Conservation (phyloP, 148 eudicot genomes). For the Rhododendron mucronatum region DNA sequence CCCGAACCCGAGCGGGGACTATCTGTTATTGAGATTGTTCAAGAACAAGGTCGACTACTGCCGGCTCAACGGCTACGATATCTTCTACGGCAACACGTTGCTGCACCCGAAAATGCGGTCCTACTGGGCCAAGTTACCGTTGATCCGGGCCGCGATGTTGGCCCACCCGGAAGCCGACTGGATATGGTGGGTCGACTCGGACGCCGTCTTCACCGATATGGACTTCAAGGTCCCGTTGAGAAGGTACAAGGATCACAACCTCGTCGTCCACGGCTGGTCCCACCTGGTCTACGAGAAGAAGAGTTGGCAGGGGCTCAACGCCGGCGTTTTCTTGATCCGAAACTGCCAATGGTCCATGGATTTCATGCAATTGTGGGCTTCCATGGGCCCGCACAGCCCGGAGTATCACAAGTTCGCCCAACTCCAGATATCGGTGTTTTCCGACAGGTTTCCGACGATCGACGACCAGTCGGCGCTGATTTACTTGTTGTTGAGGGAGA, state of each 20-base stretch:
- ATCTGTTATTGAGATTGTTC: conserved; percentile 23
- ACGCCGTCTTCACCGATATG: conserved; percentile 55
- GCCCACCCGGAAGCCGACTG: conserved; percentile 53
- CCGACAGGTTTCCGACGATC: conserved; percentile 52
- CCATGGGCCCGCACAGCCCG: conserved; percentile 65
- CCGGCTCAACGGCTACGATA: conserved; percentile 26
- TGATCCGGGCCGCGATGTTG: conserved; percentile 37
- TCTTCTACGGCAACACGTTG: conserved; percentile 27
- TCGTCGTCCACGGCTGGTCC: conserved; percentile 70
- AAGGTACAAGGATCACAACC: conserved; percentile 48
- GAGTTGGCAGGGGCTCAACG: conserved; percentile 82
- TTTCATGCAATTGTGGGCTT: conserved; percentile 57
- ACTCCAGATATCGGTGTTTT: conserved; percentile 31
- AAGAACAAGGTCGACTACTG: conserved; percentile 42
- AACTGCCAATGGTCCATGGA: conserved; percentile 93
- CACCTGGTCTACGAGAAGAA: conserved; percentile 33
- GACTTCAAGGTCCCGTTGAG: conserved; percentile 59
- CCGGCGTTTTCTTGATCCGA: conserved; percentile 79
- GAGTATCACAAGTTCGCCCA: conserved; percentile 60
- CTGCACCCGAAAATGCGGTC: conserved; percentile 30
- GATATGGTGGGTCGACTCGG: conserved; percentile 47
- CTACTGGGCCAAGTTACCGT: conserved; percentile 36
- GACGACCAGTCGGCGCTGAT: conserved; percentile 80
- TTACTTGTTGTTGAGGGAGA: conserved; percentile 50
- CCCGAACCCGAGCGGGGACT: conserved; percentile 18